Base-by-base conservation (phyloP, 768 basidiomycete species). In the Lactarius akahatsu region DNA sequence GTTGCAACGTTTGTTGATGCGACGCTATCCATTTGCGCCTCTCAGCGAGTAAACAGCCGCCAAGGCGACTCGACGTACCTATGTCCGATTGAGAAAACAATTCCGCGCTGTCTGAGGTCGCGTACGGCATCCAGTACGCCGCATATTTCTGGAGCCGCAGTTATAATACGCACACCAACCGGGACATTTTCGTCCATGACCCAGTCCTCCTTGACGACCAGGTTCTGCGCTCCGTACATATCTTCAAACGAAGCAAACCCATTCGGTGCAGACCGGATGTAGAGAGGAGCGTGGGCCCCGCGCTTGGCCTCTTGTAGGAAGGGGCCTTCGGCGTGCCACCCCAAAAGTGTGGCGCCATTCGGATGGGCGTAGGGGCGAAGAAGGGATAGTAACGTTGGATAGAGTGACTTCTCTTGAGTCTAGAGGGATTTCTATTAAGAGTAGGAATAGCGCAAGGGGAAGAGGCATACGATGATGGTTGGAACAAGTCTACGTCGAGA, bases 261-360 rank as follows among this genome's bases (percentile, higher is more conserved):
- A n/a, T 85, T 80, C 1, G 80, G 79, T 0, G 92, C 91, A 28
- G 83, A 70, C 30, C 85, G 74, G 36, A 92, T 85, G 76, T 85
- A 86, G 3, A 85, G 79, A 3, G 86, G 84, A 1, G 89, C 82
- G 74, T 96, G 94, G 2, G 91, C 92, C 2, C 94, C 94, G 54
- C 90, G 86, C 74, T 94, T 94, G n/a, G 82, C 82, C 47, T 85
- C 77, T 62, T 92, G 88, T 52, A 95, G 81, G 79, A 95, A 96
- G 0, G 94, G 94, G 0, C 94, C 94, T 76, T 96, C 94, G 32
- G 85, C 91, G 70, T 96, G 94, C 89, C 91, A 96, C 32, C 94
- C 94, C 15, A 96, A 83, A 3, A 94, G 75, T 40, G 84, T 87
- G 0, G 94, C 92, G 11, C 88, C 89, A 11, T 70, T 79, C 0